Conservation (phyloP, 192 early-diverging fungal genomes). For the Rhizoclosmatium sp. region DNA sequence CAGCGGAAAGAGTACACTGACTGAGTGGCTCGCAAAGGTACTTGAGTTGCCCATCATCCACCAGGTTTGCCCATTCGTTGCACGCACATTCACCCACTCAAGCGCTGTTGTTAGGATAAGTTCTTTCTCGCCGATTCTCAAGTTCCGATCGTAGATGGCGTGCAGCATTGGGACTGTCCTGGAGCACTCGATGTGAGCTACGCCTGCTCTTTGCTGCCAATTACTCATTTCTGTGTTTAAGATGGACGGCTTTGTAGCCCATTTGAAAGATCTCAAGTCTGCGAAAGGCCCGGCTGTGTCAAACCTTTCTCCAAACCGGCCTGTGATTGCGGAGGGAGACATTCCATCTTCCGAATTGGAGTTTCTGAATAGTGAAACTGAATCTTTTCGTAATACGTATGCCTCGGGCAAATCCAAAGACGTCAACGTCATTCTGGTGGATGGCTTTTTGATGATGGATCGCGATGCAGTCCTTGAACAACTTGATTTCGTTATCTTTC, state of each 20-base stretch:
- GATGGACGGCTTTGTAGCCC: conserved; percentile 21
- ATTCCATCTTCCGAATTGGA: not conserved
- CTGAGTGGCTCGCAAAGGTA: conserved; percentile 40
- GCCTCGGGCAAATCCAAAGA: not conserved
- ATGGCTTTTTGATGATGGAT: conserved; percentile 85
- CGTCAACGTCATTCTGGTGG: conserved; percentile 57
- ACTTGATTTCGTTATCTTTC: conserved; percentile 62
- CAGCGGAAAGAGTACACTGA: conserved; percentile 39
- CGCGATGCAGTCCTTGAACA: conserved; percentile 48
- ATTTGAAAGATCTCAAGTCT: conserved; percentile 4
- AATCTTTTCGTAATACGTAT: not conserved
- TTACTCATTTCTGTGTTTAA: not conserved
- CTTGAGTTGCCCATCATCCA: conserved; percentile 35
- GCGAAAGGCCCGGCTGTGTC: not conserved
- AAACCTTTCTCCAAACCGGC: conserved; percentile 18
- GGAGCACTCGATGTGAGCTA: conserved; percentile 29
- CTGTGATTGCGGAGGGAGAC: conserved; percentile 13
- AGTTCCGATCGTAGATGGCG: conserved; percentile 29
- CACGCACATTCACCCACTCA: no score
- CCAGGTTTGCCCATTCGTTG: conserved; percentile 17
- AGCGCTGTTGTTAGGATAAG: conserved; percentile 22
- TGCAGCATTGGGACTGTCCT: conserved; percentile 40
- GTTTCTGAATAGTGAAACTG: not conserved
- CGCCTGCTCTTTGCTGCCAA: not conserved
- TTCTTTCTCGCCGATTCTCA: conserved; percentile 39